Evolutionary conservation across 768 basidiomycete species (phyloP), one percentile per base, ranked within the genome.

Genomic region (Boletus rubropictus): DNA sequence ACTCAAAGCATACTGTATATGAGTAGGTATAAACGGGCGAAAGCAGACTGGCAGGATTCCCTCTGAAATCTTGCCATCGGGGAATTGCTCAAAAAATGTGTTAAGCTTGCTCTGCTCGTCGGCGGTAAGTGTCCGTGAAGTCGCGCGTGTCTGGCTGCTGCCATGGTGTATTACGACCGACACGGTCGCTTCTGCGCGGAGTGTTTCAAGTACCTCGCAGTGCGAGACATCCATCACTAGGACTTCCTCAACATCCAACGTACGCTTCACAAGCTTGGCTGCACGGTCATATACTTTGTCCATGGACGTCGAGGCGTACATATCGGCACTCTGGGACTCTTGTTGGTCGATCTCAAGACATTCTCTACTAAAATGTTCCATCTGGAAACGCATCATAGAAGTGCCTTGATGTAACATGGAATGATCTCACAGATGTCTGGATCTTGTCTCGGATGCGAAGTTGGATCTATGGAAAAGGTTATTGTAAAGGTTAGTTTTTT

Each of bases 321-420:
- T 53, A 38, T 67, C 55, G 29, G 50, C 8, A 17, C 38, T 46
- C 38, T 44, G 50, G 15, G 63, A 53, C 10, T 73, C 68, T 40
- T 71, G 60, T 45, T 74, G 65, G 63, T 95, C 91, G 53, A 93
- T 87, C 63, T 95, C 93, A 21, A 97, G 77, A 58, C 90, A 94
- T 65, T 97, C 93, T 18, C 94, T 81, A 42, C 89, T 94, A 62
- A 97, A 96, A 54, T 89, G 81, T 63, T 97, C 93, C 93, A 97
- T 95, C 81, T 89, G 55, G 11, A 32, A 50, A 17, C 22, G 18
- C 29, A 34, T 43, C 29, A 47, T 10, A 29, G 44, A 17, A 24
- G 7, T 33, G 32, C 28, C n/a, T 15, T 25, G 7, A 32, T 24
- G 36, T 37, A 25, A 46, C 15, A 38, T 24, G 21, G 24, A 51